Base-by-base conservation (phyloP, 768 basidiomycete species). In the Daedaleopsis sinensis region DNA sequence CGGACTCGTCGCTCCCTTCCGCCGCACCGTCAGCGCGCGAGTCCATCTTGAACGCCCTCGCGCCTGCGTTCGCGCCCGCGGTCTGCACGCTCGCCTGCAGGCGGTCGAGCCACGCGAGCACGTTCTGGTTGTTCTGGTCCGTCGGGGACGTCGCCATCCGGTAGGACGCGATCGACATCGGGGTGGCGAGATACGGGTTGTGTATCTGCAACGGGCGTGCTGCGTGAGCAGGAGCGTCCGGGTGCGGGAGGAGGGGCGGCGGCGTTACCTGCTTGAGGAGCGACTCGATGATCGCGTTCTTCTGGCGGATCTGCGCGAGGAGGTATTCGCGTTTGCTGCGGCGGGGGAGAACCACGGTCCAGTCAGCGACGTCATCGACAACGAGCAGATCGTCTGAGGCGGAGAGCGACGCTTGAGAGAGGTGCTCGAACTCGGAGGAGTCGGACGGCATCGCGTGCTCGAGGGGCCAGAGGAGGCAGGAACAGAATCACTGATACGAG, bases 321-420 rank as follows among this genome's bases (percentile, higher is more conserved):
- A 94, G 79, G 70, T 93, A 93, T 69, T 94, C 93, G 59, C 91
- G 85, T 78, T 93, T 93, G 70, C 92, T 94, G 67, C 73, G 76
- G 49, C 55, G 65, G 63, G 73, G 69, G 44, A 69, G 52, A 9
- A 70, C 65, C 21, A 71, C 63, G 71, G 54, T 47, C 54, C 54
- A 61, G 63, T 62, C 56, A 47, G 59, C 63, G 36, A 52, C 27
- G 27, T 55, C 73, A 66, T 72, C 64, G 6, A 62, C 56, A 18
- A 59, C 32, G 21, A 50, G 44, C 18, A 58, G 43, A 47, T 37
- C 36, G 36, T 58, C 42, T 42, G 53, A 38, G 12, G 59, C 59
- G 18, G 61, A 49, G 0, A 42, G 18, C n/a, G 13, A 55, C 35
- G 59, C 55, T 32, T 16, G 11, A 5, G 50, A 24, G 50, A 37